phyloP scores from a whole-genome alignment of 164 flowering plant species.

The Vitis labrusca region DNA sequence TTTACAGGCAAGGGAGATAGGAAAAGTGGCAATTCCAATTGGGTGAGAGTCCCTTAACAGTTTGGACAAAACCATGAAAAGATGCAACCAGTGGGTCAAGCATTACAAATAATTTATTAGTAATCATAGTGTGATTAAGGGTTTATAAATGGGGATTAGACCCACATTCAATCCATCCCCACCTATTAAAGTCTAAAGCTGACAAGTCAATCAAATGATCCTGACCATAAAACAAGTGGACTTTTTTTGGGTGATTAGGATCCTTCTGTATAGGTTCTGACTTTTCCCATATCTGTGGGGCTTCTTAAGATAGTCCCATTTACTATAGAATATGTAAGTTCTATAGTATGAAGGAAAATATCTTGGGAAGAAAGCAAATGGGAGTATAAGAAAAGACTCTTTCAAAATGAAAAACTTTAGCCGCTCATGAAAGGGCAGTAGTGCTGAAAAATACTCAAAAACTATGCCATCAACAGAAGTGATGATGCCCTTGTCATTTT shows the following conservation, averaged over 20 bases:
- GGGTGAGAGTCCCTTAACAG: background rate
- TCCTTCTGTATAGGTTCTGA: background rate
- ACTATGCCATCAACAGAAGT: no score
- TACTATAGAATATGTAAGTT: no score
- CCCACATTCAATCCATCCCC: background rate
- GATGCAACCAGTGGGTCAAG: constrained; percentile 6
- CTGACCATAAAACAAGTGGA: background rate
- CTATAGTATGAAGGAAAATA: no score
- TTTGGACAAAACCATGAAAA: constrained; percentile 16
- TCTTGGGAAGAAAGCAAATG: no score
- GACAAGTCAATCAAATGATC: background rate
- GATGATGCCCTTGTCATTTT: no score
- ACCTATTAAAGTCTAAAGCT: background rate
- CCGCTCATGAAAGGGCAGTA: no score
- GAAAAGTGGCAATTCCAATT: constrained; percentile 1
- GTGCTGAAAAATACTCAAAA: no score
- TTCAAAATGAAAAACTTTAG: no score
- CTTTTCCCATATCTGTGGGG: background rate
- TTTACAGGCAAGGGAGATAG: constrained; percentile 1
- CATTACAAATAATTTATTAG: constrained; percentile 4
- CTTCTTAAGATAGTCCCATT: no score
- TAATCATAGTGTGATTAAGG: no score
- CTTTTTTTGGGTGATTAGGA: background rate
- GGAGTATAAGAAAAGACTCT: no score
- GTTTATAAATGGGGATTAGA: background rate